These are phyloP conservation scores for Pelargonium hybrid DNA, from an alignment of 441 rosid species.

Conservation along the genomic window DNA sequence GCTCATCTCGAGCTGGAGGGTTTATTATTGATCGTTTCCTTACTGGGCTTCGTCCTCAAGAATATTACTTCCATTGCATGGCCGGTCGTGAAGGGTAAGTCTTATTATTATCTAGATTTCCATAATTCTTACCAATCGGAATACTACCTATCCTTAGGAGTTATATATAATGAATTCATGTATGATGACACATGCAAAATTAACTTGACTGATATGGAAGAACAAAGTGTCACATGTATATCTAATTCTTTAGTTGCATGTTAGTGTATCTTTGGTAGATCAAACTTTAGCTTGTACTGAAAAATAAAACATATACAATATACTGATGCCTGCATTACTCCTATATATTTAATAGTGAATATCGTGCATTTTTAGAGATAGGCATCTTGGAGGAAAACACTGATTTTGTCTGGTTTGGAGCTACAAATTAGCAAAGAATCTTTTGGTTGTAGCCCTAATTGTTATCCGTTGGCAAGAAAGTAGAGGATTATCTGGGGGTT, in stretches of 20 bases:
- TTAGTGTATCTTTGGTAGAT: neutral
- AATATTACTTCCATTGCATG: slow-evolving; percentile 99
- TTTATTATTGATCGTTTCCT: slow-evolving; percentile 92
- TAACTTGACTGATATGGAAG: neutral
- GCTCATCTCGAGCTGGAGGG: slow-evolving; percentile 97
- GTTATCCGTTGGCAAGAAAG: neutral
- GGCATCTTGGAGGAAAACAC: neutral
- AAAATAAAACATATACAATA: neutral
- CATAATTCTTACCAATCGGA: neutral
- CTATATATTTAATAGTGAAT: neutral
- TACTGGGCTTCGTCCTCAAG: slow-evolving; percentile 98
- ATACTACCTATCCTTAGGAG: neutral
- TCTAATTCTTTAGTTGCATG: neutral
- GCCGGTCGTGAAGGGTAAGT: slow-evolving; percentile 98
- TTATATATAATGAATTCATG: neutral
- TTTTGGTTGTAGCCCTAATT: neutral
- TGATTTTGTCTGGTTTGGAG: neutral
- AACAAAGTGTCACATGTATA: neutral
- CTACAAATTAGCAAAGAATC: neutral
- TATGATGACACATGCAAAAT: slow-evolving; percentile 1
- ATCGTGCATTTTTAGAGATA: neutral
- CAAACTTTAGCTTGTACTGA: neutral
- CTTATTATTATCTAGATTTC: slow-evolving; percentile 9
- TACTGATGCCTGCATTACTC: neutral
- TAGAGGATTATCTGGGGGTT: neutral